phyloP scores from a whole-genome alignment of 441 rosid genomes.

The Brassica balearica region DNA sequence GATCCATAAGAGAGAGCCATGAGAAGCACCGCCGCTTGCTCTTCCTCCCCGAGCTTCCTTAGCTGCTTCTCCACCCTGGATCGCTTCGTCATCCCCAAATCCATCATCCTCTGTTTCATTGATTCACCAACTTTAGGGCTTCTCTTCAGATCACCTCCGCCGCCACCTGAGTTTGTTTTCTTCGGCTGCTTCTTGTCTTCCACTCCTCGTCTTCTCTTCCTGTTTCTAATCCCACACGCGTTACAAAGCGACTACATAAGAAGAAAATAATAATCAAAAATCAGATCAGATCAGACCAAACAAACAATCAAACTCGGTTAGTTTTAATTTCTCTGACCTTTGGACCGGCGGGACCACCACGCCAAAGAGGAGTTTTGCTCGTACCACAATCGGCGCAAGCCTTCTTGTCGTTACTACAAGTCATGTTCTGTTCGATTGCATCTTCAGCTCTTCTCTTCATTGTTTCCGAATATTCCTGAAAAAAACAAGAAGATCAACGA shows the following conservation, averaged over 20 bases:
- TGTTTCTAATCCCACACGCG: conserved; percentile 68
- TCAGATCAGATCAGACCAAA: neutral
- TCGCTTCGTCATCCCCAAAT: conserved; percentile 64
- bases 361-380: conserved; percentile 65
- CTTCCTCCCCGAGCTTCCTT: conserved; percentile 82
- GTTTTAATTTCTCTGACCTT: conserved; percentile 45
- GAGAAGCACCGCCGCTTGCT: conserved; percentile 85
- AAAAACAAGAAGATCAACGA: conserved; percentile 22
- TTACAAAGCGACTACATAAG: conserved; percentile 59
- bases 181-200: conserved; percentile 59
- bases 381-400: conserved; percentile 62
- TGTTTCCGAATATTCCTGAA: conserved; percentile 55
- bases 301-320: neutral
- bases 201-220: conserved; percentile 51
- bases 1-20: conserved; percentile 90
- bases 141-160: conserved; percentile 29
- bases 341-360: conserved; percentile 71
- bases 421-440: conserved; percentile 27
- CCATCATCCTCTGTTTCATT: conserved; percentile 60
- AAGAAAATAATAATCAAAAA: neutral
- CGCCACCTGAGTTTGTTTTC: conserved; percentile 22
- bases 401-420: conserved; percentile 30
- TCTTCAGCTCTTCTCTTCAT: conserved; percentile 24
- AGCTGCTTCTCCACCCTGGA: conserved; percentile 66
- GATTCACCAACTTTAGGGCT: conserved; percentile 49